Evolutionary conservation across 768 basidiomycete genomes (phyloP).

Genomic region (Boletus rufocinnamomeus): DNA sequence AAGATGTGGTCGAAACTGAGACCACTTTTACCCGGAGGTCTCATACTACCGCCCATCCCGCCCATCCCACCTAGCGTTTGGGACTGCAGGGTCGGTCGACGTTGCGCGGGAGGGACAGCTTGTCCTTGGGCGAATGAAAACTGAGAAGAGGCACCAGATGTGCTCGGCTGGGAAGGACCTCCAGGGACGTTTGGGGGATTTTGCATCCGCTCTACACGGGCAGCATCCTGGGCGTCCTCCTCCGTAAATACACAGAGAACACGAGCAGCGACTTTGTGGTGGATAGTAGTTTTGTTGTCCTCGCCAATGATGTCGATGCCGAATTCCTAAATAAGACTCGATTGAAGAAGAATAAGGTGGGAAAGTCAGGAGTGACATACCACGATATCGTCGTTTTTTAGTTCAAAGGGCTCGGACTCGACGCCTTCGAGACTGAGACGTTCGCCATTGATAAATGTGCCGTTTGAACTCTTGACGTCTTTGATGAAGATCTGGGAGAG

Average conservation of each 20-base stretch:
- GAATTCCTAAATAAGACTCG: conserved; percentile 69
- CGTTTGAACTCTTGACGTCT: conserved; percentile 97
- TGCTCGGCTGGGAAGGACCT: conserved; percentile 39
- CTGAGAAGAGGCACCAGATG: conserved; percentile 28
- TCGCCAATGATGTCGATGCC: conserved; percentile 99
- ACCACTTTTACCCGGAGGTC: conserved; percentile 79
- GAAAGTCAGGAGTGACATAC: conserved; percentile 51
- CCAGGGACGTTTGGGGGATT: conserved; percentile 34
- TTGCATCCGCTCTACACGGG: conserved; percentile 69
- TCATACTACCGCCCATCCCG: conserved; percentile 71
- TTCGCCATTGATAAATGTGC: conserved; percentile 97
- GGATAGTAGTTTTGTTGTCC: too few relatives aligned
- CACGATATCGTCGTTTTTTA: conserved; percentile 94
- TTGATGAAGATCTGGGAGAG: conserved; percentile 88
- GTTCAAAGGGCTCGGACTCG: conserved; percentile 90
- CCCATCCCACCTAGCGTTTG: conserved; percentile 72
- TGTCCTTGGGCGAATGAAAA: too few relatives aligned
- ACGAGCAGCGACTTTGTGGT: too few relatives aligned
- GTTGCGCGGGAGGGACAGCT: conserved; percentile 45
- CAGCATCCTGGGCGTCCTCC: conserved; percentile 67
- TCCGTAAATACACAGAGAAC: too few relatives aligned
- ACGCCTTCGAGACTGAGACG: conserved; percentile 85
- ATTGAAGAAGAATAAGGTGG: conserved; percentile 9
- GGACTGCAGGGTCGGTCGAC: conserved; percentile 57
- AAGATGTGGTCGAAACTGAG: conserved; percentile 92